These are phyloP conservation scores for Tricholoma bakamatsutake DNA, from an alignment of 768 basidiomycete genomes.

Conservation along the genomic window DNA sequence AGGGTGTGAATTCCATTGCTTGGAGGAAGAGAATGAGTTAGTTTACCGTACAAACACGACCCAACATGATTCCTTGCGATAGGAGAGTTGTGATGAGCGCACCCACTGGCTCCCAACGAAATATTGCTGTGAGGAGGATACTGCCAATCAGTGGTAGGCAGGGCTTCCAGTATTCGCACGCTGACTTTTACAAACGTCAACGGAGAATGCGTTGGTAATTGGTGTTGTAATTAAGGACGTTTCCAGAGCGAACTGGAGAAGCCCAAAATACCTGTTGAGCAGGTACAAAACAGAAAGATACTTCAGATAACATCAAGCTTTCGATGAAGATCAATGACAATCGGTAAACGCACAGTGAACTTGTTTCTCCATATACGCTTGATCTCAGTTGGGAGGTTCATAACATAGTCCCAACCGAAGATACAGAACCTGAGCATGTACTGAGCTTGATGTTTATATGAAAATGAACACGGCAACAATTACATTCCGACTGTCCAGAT, in stretches of 20 bases:
- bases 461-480: slow-evolving; percentile 3
- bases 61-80: too few relatives aligned
- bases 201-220: too few relatives aligned
- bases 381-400: slow-evolving; percentile 20
- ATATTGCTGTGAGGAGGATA: too few relatives aligned
- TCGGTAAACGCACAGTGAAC: slow-evolving; percentile 13
- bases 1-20: too few relatives aligned
- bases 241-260: slow-evolving; percentile 15
- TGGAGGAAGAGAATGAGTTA: too few relatives aligned
- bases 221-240: slow-evolving; percentile 5
- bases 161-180: too few relatives aligned
- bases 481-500: slow-evolving; percentile 22
- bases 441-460: not conserved
- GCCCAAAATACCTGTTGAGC: slow-evolving; percentile 21
- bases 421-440: slow-evolving; percentile 19
- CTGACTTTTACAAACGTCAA: too few relatives aligned
- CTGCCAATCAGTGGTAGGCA: too few relatives aligned
- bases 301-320: slow-evolving; percentile 7
- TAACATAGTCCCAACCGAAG: slow-evolving; percentile 22
- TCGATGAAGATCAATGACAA: not conserved
- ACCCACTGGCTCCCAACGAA: too few relatives aligned
- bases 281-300: slow-evolving; percentile 13
- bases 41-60: too few relatives aligned
- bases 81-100: too few relatives aligned
- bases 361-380: slow-evolving; percentile 18